These are phyloP conservation scores for Spongispora temasekensis DNA, from an alignment of 1,284 basidiomycete genomes.

Conservation along the genomic window DNA sequence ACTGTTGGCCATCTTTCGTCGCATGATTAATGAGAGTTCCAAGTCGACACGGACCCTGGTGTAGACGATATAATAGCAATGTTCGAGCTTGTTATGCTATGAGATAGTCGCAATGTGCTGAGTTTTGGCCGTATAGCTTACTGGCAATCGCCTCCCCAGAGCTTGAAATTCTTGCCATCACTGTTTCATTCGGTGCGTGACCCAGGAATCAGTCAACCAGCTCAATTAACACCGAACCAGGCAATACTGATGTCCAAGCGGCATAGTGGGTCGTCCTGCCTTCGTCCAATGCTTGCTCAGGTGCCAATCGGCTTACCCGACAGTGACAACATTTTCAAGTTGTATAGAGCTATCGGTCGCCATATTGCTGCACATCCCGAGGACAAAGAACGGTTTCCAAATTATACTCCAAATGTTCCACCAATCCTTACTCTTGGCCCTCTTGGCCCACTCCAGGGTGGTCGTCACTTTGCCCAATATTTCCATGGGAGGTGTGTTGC, in stretches of 20 bases:
- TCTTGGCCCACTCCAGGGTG: slow-evolving; percentile 75
- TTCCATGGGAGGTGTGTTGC: slow-evolving; percentile 73
- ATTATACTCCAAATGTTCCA: slow-evolving; percentile 48
- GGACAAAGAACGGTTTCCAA: slow-evolving; percentile 60
- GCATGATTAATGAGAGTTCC: slow-evolving; percentile 8
- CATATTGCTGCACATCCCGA: slow-evolving; percentile 65
- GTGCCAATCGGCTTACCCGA: slow-evolving; percentile 24
- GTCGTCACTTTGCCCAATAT: slow-evolving; percentile 80
- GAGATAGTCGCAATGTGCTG: slow-evolving; percentile 10
- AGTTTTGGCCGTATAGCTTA: slow-evolving; percentile 42
- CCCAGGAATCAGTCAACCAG: not conserved
- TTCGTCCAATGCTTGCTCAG: not conserved
- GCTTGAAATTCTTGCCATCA: slow-evolving; percentile 75
- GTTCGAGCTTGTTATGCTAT: slow-evolving; percentile 23
- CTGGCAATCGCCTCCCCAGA: slow-evolving; percentile 75
- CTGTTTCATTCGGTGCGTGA: slow-evolving; percentile 73
- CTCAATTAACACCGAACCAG: slow-evolving; percentile 35
- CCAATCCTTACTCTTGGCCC: slow-evolving; percentile 72
- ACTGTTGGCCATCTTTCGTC: not conserved
- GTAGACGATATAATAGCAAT: slow-evolving; percentile 90
- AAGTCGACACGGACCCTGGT: slow-evolving; percentile 86
- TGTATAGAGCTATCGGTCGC: slow-evolving; percentile 69
- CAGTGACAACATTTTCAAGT: slow-evolving; percentile 77
- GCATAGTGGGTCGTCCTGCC: slow-evolving; percentile 49
- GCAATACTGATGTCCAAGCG: slow-evolving; percentile 68